Base-by-base conservation (phyloP, 192 early-diverging fungal genomes). In the Coemansia sp. region DNA sequence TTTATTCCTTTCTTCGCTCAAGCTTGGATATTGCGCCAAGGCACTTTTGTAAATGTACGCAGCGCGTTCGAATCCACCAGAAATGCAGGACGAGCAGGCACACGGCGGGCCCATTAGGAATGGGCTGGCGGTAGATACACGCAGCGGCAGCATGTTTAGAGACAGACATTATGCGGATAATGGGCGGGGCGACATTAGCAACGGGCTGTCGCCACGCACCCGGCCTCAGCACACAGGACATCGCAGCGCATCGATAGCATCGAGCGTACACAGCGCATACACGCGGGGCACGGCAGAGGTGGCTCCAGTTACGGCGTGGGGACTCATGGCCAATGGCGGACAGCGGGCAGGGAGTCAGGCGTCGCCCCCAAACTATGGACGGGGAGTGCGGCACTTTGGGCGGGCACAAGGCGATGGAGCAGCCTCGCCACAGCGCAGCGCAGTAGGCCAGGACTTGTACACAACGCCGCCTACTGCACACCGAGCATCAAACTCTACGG, bases 401-500 rank as follows among this genome's bases (percentile, higher is more conserved):
- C 62, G 39, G 37, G 37, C 64, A 27, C 55, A 43, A 35, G 31
- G 31, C 38, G 68, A 64, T 16, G 57, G 63, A 14, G 41, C 54
- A n/a, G 25, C 45, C 17, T 65, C 63, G 63, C 63, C 63, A 26
- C 63, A 14, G 25, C 53, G 21, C 41, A 29, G 50, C 31, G 61
- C 65, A 68, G 49, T 61, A 59, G 29, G 19, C 31, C 51, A 60
- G 26, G 67, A 71, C 39, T 14, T 50, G 38, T 67, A 68, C 43
- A 25, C 35, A 5, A 68, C 77, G 22, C 71, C 71, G 17, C 35
- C 71, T 63, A 74, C 72, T 68, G 69, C 69, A 58, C 68, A 74
- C 62, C 68, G 69, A 7, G 62, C 65, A 23, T 65, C 68, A 21
- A 77, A 68, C 17, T 67, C 75, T 77, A 77, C 69, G 68, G 68